These are phyloP conservation scores for Phialemonium atrogriseum DNA, from an alignment of 2,329 filamentous ascomycete species.

Conservation along the genomic window DNA sequence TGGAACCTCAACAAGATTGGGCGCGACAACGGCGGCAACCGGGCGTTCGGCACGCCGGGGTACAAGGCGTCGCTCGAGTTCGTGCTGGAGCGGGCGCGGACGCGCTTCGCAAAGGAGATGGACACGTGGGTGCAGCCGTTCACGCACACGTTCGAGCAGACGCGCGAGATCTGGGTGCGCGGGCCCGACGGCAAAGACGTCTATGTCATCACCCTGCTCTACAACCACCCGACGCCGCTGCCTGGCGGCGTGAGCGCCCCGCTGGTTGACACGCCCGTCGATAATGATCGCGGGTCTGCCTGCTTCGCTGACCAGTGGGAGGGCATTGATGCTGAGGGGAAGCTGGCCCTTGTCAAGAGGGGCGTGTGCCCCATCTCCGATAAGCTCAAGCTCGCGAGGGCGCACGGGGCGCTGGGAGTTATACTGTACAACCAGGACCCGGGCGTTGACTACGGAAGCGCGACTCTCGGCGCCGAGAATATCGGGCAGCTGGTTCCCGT, in stretches of 20 bases:
- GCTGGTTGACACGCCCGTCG: slow-evolving; percentile 26
- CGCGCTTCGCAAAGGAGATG: slow-evolving; percentile 29
- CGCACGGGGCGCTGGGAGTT: slow-evolving; percentile 32
- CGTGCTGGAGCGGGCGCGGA: slow-evolving; percentile 36
- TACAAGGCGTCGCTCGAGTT: slow-evolving; percentile 51
- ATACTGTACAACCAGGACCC: slow-evolving; percentile 54
- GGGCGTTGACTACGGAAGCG: slow-evolving; percentile 28
- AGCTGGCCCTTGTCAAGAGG: slow-evolving; percentile 36
- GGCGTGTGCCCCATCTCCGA: slow-evolving; percentile 32
- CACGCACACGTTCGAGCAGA: slow-evolving; percentile 35
- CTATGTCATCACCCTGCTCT: slow-evolving; percentile 32
- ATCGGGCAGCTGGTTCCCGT: slow-evolving; percentile 14
- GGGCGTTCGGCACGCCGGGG: slow-evolving; percentile 51
- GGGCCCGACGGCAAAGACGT: slow-evolving; percentile 37
- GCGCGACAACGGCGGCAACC: slow-evolving; percentile 46
- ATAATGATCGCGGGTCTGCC: slow-evolving; percentile 26
- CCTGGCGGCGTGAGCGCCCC: slow-evolving; percentile 21
- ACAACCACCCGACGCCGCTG: slow-evolving; percentile 35
- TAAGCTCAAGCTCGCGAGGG: slow-evolving; percentile 34
- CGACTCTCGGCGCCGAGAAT: slow-evolving; percentile 36
- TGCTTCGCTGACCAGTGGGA: slow-evolving; percentile 36
- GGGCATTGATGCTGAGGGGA: slow-evolving; percentile 32
- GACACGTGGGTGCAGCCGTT: slow-evolving; percentile 38
- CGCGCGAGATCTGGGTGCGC: slow-evolving; percentile 30
- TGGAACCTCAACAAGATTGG: slow-evolving; percentile 46